Evolutionary conservation across 2,329 filamentous ascomycete genomes (phyloP).

Genomic region (Erysiphe neolycopersici): DNA sequence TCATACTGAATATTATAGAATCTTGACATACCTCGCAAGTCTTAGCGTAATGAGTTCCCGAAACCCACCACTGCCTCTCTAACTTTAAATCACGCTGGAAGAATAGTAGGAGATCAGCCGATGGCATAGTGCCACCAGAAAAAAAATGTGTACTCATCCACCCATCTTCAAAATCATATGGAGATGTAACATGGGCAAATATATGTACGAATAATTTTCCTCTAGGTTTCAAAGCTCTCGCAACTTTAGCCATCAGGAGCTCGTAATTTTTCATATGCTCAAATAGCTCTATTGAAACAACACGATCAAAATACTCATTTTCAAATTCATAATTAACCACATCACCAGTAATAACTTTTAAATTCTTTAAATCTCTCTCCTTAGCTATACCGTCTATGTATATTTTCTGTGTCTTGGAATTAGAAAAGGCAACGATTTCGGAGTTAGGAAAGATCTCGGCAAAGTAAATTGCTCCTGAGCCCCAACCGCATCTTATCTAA

Average conservation of each 20-base stretch:
- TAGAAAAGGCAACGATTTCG: slow-evolving; percentile 39
- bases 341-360: slow-evolving; percentile 38
- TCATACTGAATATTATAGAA: not conserved
- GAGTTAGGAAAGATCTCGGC: slow-evolving; percentile 36
- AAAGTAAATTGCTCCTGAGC: slow-evolving; percentile 35
- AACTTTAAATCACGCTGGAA: slow-evolving; percentile 36
- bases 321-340: slow-evolving; percentile 39
- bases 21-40: slow-evolving; percentile 31
- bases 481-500: slow-evolving; percentile 36
- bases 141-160: slow-evolving; percentile 57
- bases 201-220: slow-evolving; percentile 46
- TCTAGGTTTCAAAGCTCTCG: slow-evolving; percentile 27
- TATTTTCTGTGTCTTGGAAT: slow-evolving; percentile 39
- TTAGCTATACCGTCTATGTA: slow-evolving; percentile 34
- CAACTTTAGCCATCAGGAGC: slow-evolving; percentile 34
- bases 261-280: slow-evolving; percentile 59
- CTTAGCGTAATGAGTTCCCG: slow-evolving; percentile 37
- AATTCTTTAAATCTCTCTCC: slow-evolving; percentile 28
- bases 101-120: slow-evolving; percentile 35
- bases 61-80: slow-evolving; percentile 43
- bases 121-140: slow-evolving; percentile 46
- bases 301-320: slow-evolving; percentile 29
- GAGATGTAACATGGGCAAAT: slow-evolving; percentile 34
- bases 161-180: slow-evolving; percentile 43
- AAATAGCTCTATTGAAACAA: slow-evolving; percentile 43